These are phyloP conservation scores for Exophiala sp. DNA, from an alignment of 2,329 filamentous ascomycete genomes.

Conservation along the genomic window DNA sequence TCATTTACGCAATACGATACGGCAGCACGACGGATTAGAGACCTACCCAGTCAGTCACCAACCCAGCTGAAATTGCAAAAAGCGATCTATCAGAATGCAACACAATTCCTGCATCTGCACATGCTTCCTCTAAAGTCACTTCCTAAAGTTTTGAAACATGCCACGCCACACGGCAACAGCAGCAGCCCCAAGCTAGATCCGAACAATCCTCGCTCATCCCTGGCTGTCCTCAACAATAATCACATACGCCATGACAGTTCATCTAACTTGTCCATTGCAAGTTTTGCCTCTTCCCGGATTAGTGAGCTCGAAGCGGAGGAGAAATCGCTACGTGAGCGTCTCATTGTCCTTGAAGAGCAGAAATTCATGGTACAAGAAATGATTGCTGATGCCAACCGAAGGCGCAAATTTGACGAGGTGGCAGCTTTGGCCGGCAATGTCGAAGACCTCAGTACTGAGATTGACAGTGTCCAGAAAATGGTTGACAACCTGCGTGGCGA, in stretches of 20 bases:
- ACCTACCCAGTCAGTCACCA: conserved; percentile 68
- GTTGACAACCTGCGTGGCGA: conserved; percentile 60
- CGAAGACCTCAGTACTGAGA: conserved; percentile 77
- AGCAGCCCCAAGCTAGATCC: conserved; percentile 6
- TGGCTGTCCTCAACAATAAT: conserved; percentile 60
- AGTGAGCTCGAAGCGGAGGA: conserved; percentile 76
- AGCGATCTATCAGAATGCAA: conserved; percentile 77
- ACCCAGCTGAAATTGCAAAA: conserved; percentile 74
- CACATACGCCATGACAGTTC: conserved; percentile 48
- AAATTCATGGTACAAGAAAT: conserved; percentile 84
- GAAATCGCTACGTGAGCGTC: conserved; percentile 71
- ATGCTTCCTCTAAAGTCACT: conserved; percentile 83
- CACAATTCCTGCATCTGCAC: conserved; percentile 78
- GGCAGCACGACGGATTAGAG: conserved; percentile 75
- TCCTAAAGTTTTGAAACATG: conserved; percentile 64
- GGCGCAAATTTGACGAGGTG: conserved; percentile 82
- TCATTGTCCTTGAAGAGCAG: conserved; percentile 87
- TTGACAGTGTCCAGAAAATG: conserved; percentile 63
- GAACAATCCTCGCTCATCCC: conserved; percentile 39
- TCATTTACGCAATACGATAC: conserved; percentile 84
- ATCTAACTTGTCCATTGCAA: conserved; percentile 52
- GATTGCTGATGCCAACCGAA: conserved; percentile 71
- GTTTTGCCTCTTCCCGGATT: conserved; percentile 45
- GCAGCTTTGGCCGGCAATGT: conserved; percentile 73
- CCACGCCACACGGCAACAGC: conserved; percentile 48